Evolutionary conservation across 1,284 basidiomycete species (phyloP).

Genomic region (Filobasidium uniguttulatum): DNA sequence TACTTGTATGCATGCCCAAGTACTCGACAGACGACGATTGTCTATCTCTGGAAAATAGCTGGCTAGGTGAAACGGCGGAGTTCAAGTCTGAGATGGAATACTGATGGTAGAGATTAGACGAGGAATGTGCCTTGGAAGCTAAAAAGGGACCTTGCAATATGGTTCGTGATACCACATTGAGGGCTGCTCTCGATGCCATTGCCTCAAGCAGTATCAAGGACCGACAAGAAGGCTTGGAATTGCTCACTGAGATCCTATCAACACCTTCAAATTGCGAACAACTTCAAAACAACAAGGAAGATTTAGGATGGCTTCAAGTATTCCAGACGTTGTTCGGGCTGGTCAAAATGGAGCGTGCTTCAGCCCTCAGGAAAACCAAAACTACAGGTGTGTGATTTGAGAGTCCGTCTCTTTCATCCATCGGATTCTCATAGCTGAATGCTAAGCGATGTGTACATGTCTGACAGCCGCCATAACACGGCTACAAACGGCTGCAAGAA

Average conservation of each 20-base stretch:
- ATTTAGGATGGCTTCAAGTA: slow-evolving; percentile 49
- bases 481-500: slow-evolving; percentile 49
- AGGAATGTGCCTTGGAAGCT: too few species aligned
- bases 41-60: too few species aligned
- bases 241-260: slow-evolving; percentile 50
- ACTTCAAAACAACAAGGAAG: slow-evolving; percentile 44
- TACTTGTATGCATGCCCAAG: too few species aligned
- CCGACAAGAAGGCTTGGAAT: slow-evolving; percentile 50
- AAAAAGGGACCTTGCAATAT: too few species aligned
- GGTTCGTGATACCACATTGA: slow-evolving; percentile 7
- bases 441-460: not conserved
- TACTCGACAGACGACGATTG: too few species aligned
- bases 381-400: not conserved
- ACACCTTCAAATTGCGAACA: slow-evolving; percentile 44
- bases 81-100: too few species aligned
- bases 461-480: slow-evolving; percentile 44
- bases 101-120: too few species aligned
- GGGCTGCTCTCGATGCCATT: slow-evolving; percentile 44
- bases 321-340: slow-evolving; percentile 59
- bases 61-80: too few species aligned
- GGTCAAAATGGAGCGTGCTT: slow-evolving; percentile 50
- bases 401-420: not conserved
- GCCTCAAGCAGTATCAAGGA: slow-evolving; percentile 57
- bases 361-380: slow-evolving; percentile 16
- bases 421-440: not conserved